phyloP scores from a whole-genome alignment of 768 basidiomycete genomes.

The Leucosporidium yakuticum region DNA sequence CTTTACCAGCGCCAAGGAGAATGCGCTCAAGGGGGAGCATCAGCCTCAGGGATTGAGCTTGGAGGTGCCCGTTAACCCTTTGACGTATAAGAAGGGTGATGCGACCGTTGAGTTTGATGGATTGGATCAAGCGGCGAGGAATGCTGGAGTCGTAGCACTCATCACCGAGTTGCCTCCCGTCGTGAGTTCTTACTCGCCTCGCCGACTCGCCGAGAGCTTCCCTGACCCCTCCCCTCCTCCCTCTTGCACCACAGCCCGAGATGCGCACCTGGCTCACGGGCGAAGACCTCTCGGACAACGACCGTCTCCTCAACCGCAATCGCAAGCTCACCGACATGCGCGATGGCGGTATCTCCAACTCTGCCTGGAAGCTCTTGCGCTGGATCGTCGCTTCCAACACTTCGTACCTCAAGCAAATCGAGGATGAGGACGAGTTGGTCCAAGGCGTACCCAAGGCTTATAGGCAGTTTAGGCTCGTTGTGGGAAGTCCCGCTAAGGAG shows the following conservation, averaged over 20 bases:
- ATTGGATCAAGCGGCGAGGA: not conserved
- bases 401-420: constrained; percentile 61
- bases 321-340: constrained; percentile 56
- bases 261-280: constrained; percentile 55
- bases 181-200: constrained; percentile 49
- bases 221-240: constrained; percentile 42
- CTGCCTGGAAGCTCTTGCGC: constrained; percentile 63
- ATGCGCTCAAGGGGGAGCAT: constrained; percentile 57
- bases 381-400: constrained; percentile 64
- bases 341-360: constrained; percentile 51
- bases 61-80: constrained; percentile 42
- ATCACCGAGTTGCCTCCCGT: constrained; percentile 29
- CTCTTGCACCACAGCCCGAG: constrained; percentile 4
- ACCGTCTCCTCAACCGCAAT: constrained; percentile 51
- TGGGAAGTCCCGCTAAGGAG: constrained; percentile 66
- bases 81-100: not conserved
- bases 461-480: constrained; percentile 64
- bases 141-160: constrained; percentile 12
- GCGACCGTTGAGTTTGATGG: constrained; percentile 21
- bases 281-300: constrained; percentile 44
- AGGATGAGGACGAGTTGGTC: constrained; percentile 53
- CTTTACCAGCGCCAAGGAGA: constrained; percentile 55
- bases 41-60: constrained; percentile 59
- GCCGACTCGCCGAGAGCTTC: constrained; percentile 42
- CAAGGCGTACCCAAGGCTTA: constrained; percentile 54